phyloP scores from a whole-genome alignment of 2,329 filamentous ascomycete genomes.

The Trichoderma koningii region DNA sequence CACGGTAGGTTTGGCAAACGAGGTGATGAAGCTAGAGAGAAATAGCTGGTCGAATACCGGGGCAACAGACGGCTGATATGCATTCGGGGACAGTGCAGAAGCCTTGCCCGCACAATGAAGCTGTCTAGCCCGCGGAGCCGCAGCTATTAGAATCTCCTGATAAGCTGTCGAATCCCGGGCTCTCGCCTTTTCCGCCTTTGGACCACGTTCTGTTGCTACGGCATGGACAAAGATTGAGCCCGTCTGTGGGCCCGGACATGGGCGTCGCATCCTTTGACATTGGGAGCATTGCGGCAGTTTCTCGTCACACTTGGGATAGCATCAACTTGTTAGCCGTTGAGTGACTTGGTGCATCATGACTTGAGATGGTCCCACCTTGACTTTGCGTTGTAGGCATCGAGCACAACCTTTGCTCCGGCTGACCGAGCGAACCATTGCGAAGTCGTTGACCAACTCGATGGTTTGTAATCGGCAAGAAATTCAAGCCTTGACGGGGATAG shows the following conservation, averaged over 20 bases:
- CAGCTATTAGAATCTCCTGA: neutral
- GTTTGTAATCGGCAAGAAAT: neutral
- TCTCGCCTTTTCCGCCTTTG: neutral
- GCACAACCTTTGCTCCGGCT: slow-evolving; percentile 20
- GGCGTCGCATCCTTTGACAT: slow-evolving; percentile 10
- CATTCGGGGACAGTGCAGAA: neutral
- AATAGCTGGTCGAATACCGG: slow-evolving; percentile 1
- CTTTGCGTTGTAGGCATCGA: slow-evolving; percentile 18
- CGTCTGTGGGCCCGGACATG: slow-evolving; percentile 1
- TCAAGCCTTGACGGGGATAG: neutral
- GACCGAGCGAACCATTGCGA: slow-evolving; percentile 10
- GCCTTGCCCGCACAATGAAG: neutral
- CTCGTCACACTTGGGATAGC: slow-evolving; percentile 5
- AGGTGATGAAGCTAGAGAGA: slow-evolving; percentile 3
- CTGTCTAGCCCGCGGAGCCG: neutral
- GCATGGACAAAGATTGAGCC: slow-evolving; percentile 15
- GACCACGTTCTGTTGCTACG: neutral
- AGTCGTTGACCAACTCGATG: neutral
- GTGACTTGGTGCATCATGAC: too few species aligned
- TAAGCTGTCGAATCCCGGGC: neutral
- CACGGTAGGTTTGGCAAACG: slow-evolving; percentile 3
- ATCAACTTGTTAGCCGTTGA: neutral
- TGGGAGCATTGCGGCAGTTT: slow-evolving; percentile 20
- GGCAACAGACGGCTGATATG: neutral
- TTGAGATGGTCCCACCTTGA: slow-evolving; percentile 7